Base-by-base conservation (phyloP, 257 asterid species). In the Forsythia suspensa region DNA sequence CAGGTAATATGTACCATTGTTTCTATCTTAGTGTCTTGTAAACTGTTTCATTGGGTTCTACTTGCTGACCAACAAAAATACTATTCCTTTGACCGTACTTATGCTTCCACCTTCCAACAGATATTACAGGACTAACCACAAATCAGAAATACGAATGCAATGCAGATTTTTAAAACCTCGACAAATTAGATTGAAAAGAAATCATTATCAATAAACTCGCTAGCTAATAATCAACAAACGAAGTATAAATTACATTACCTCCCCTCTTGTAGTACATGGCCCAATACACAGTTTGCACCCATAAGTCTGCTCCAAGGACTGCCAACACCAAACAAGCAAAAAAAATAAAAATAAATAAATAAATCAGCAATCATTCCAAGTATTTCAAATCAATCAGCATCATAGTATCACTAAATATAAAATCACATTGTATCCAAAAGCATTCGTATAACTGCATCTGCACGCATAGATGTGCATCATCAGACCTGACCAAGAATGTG, bases 401-500 rank as follows among this genome's bases (percentile, higher is more conserved):
- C 4, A 48, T 21, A 43, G 24, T 72, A 13, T 20, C 11, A 43
- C 71, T 20, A 59, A 46, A 18, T 65, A 71, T 36, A 79, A 76
- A 59, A 76, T 42, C 68, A 41, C 48, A 48, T 37, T 24, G 16
- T 29, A 51, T 40, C 10, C 44, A 70, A 12, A 66, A 80, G 44
- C 66, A 42, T 43, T 24, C 71, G 29, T n/a, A 71, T 44, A 73
- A 29, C 36, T 13, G 51, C 63, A 72, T 6, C n/a, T 48, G 72
- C 51, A 39, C 71, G 42, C 38, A 36, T 69, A 71, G 13, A 74
- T 39, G 4, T 73, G 15, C 24, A 52, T n/a, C 18, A 43, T 21
- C 13, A 70, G 76, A 94, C 99, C 98, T 96, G 92, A 71, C 98
- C 99, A 7, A 96, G 97, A 84, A 96, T 94, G 86, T 96, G 98